Evolutionary conservation across 257 asterid species (phyloP).

Genomic region (Forsythia suspensa): DNA sequence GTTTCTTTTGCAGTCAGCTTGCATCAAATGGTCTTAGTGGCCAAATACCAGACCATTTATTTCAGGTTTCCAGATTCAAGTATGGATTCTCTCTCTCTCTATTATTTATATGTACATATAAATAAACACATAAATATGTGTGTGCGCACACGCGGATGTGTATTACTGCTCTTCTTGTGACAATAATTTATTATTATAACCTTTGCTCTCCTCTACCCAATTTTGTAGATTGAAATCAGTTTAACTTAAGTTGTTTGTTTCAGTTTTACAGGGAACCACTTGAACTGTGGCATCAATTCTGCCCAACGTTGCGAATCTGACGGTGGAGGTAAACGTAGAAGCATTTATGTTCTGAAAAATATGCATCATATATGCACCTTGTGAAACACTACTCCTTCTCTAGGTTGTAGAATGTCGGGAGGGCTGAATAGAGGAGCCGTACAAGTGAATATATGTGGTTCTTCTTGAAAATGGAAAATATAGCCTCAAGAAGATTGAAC

Average conservation of each 20-base stretch:
- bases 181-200: not conserved
- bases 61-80: constrained; percentile 76
- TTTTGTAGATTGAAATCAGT: not conserved
- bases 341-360: not conserved
- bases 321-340: constrained; percentile 52
- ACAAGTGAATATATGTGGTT: not conserved
- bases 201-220: not conserved
- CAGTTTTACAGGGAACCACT: constrained; percentile 89
- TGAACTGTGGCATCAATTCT: constrained; percentile 67
- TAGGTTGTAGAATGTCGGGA: not conserved
- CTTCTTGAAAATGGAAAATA: constrained; percentile 6
- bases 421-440: not conserved
- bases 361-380: constrained; percentile 9
- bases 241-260: constrained; percentile 36
- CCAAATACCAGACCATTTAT: constrained; percentile 62
- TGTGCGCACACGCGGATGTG: not conserved
- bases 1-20: constrained; percentile 66
- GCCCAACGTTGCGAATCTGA: constrained; percentile 55
- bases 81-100: constrained; percentile 35
- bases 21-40: constrained; percentile 76
- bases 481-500: not conserved
- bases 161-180: not conserved
- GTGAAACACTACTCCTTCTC: not conserved
- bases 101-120: not conserved
- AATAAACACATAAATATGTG: not conserved